Percentiles rank a stretch among this genome's conserved stretches.
These are phyloP conservation scores for Rhynchospora pubera DNA, from an alignment of 176 grass and related monocot genomes.

Conservation along the genomic window DNA sequence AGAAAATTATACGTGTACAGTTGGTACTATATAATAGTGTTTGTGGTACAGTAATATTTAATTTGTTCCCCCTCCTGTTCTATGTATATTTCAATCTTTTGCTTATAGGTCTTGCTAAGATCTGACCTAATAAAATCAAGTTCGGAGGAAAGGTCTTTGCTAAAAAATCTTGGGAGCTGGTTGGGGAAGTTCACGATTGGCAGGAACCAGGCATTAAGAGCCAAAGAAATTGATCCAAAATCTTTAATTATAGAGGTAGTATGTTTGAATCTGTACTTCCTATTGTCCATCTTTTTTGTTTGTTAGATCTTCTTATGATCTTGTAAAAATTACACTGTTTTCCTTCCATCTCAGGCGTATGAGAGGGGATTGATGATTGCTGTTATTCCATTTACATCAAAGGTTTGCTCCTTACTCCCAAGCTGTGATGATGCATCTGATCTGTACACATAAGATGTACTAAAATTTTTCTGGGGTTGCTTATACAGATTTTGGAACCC, in stretches of 20 bases:
- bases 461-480: neutral
- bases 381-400: slow-evolving; percentile 90
- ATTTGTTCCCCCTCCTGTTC: neutral
- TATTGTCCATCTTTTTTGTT: slow-evolving; percentile 14
- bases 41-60: neutral
- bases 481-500: slow-evolving; percentile 86
- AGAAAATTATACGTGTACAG: neutral
- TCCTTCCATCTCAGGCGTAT: slow-evolving; percentile 57
- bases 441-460: slow-evolving; percentile 10
- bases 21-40: slow-evolving; percentile 8
- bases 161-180: slow-evolving; percentile 99
- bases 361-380: slow-evolving; percentile 98
- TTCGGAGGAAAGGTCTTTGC: slow-evolving; percentile 89
- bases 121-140: slow-evolving; percentile 98
- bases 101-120: slow-evolving; percentile 59
- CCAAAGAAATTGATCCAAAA: slow-evolving; percentile 98
- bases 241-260: slow-evolving; percentile 79
- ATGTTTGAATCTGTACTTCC: neutral
- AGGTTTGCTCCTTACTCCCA: slow-evolving; percentile 41
- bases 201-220: slow-evolving; percentile 81
- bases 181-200: slow-evolving; percentile 94
- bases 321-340: slow-evolving; percentile 23
- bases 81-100: slow-evolving; percentile 8
- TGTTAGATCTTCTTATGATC: neutral
- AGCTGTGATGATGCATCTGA: neutral